phyloP scores from a whole-genome alignment of 306 rosid genomes.

The Comarum palustre region DNA sequence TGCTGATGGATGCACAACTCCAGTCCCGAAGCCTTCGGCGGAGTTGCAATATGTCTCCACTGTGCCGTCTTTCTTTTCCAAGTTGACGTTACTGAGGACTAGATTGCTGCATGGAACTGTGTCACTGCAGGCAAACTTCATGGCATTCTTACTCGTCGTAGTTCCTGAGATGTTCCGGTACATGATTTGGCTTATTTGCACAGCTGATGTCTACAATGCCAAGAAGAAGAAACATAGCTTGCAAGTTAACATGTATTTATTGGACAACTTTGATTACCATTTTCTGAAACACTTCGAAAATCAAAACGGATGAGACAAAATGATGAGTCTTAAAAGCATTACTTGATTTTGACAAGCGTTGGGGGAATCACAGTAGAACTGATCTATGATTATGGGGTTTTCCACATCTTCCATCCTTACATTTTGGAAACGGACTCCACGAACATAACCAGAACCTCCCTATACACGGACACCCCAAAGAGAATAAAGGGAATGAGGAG shows the following conservation, averaged over 20 bases:
- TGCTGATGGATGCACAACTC: conserved; percentile 83
- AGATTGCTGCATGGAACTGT: conserved; percentile 72
- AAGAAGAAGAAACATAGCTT: not conserved
- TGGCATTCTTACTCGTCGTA: conserved; percentile 76
- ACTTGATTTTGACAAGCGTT: conserved; percentile 72
- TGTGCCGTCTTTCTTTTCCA: conserved; percentile 73
- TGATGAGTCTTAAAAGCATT: conserved; percentile 10
- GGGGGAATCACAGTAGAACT: conserved; percentile 96
- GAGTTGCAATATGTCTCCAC: conserved; percentile 91
- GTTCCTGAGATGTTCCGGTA: conserved; percentile 77
- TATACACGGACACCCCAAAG: conserved; percentile 23
- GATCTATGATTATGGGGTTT: conserved; percentile 90
- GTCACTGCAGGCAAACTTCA: conserved; percentile 88
- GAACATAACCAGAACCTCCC: conserved; percentile 98
- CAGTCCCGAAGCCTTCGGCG: conserved; percentile 82
- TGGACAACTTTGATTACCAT: not conserved
- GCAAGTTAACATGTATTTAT: not conserved
- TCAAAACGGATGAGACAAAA: not conserved
- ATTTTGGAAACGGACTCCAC: conserved; percentile 74
- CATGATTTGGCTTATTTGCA: conserved; percentile 69
- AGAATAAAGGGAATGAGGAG: not conserved
- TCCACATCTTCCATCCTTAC: conserved; percentile 75
- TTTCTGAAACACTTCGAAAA: not conserved
- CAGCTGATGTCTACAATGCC: conserved; percentile 60
- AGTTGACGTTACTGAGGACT: conserved; percentile 71